Evolutionary conservation across 129 eudicot species (phyloP).

Genomic region (Centaurea solstitialis): DNA sequence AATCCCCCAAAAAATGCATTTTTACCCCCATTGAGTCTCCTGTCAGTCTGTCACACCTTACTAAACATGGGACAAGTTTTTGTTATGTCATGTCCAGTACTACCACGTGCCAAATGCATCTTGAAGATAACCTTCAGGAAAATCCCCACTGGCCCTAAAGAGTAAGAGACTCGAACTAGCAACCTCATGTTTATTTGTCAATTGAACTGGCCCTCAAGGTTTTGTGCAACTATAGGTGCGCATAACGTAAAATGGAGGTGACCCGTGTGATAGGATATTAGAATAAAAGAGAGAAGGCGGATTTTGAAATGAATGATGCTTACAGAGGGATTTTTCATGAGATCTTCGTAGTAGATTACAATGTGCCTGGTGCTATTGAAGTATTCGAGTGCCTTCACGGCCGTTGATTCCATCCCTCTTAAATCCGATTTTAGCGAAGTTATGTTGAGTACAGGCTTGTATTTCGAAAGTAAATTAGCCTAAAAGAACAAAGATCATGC

Average conservation of each 20-base stretch:
- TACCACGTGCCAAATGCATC: neutral
- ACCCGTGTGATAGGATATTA: neutral
- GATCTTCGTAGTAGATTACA: constrained; percentile 83
- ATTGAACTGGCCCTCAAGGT: neutral
- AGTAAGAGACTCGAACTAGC: neutral
- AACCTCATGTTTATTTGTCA: neutral
- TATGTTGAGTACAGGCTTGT: constrained; percentile 70
- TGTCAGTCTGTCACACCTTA: too few relatives aligned
- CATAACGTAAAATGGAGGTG: neutral
- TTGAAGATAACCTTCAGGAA: neutral
- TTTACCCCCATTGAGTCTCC: too few relatives aligned
- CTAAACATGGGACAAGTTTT: neutral
- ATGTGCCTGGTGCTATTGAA: constrained; percentile 71
- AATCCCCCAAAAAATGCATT: too few relatives aligned
- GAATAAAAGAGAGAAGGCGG: neutral
- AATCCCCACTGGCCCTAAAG: neutral
- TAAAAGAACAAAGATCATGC: constrained; percentile 26
- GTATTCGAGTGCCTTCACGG: constrained; percentile 60
- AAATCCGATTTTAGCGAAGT: constrained; percentile 60
- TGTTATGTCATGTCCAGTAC: neutral
- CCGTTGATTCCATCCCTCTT: constrained; percentile 65
- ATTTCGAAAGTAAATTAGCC: constrained; percentile 82
- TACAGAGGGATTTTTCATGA: constrained; percentile 69
- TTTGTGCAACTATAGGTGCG: constrained; percentile 10
- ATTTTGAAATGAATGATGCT: constrained; percentile 16